phyloP scores from a whole-genome alignment of 306 rosid genomes.

The Benincasa hispida region DNA sequence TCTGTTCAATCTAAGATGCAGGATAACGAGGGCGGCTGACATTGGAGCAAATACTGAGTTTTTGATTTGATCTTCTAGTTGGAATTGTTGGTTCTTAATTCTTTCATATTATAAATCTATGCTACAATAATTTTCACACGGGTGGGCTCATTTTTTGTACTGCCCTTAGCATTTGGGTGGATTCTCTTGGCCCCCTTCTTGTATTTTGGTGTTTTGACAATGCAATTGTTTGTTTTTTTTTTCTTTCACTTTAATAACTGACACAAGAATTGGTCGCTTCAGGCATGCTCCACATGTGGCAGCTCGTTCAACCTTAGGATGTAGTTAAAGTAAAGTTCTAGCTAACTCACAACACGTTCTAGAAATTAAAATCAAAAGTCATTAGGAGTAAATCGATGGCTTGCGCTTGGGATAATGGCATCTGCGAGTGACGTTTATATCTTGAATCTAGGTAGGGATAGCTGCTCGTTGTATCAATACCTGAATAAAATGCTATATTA shows the following conservation, averaged over 20 bases:
- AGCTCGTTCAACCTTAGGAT: background rate
- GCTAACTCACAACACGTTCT: background rate
- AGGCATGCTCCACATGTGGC: background rate
- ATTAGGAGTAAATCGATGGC: background rate
- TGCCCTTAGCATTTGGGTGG: background rate
- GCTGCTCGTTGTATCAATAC: background rate
- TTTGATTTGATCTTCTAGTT: background rate
- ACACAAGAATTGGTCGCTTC: background rate
- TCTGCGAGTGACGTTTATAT: background rate
- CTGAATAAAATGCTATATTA: background rate
- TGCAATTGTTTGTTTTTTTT: background rate
- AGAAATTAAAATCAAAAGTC: background rate
- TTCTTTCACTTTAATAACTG: background rate
- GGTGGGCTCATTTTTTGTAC: background rate
- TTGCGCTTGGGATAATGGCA: background rate
- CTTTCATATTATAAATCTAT: background rate
- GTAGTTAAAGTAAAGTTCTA: background rate
- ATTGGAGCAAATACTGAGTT: slow-evolving; percentile 97
- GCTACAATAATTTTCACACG: background rate
- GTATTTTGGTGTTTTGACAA: background rate
- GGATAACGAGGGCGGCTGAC: slow-evolving; percentile 84
- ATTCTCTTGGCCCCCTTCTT: background rate
- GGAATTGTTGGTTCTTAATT: background rate
- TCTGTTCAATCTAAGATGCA: slow-evolving; percentile 95
- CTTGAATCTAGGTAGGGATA: background rate